A percentile compares a stretch with the other conserved stretches of the same genome.
phyloP scores from a whole-genome alignment of 2,329 filamentous ascomycete genomes.

The Aspergillus eucalypticola region DNA sequence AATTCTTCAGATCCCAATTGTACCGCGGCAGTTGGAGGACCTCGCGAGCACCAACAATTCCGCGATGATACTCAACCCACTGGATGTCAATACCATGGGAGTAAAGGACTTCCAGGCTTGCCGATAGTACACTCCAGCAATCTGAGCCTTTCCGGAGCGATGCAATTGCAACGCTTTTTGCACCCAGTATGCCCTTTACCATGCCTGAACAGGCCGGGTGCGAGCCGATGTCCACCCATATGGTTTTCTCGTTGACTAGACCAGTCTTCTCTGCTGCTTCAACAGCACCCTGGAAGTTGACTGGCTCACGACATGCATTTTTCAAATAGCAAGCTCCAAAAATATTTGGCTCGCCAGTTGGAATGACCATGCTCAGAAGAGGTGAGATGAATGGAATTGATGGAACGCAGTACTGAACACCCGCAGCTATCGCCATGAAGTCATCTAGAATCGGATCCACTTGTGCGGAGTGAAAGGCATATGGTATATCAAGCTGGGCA shows the following conservation, averaged over 20 bases:
- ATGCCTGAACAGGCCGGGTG: conserved; percentile 69
- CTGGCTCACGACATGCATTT: conserved; percentile 1
- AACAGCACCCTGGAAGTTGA: conserved; percentile 4
- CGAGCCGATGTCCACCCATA: conserved; percentile 72
- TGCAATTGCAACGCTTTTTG: conserved; percentile 57
- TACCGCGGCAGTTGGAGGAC: conserved; percentile 69
- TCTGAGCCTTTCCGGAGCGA: conserved; percentile 65
- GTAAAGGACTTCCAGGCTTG: conserved; percentile 62
- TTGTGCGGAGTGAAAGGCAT: conserved; percentile 50
- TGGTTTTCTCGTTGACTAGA: conserved; percentile 17
- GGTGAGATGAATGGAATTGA: conserved; percentile 48
- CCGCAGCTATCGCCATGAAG: conserved; percentile 38
- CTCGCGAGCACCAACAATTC: conserved; percentile 59
- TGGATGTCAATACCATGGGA: conserved; percentile 64
- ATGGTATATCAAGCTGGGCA: conserved; percentile 44
- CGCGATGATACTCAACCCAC: conserved; percentile 70
- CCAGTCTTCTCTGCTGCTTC: background rate
- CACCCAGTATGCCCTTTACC: conserved; percentile 66
- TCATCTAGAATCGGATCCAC: conserved; percentile 47
- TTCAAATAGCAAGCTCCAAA: background rate
- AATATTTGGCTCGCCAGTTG: background rate
- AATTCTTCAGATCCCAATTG: conserved; percentile 69
- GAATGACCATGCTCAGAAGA: conserved; percentile 33
- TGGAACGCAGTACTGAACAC: conserved; percentile 41
- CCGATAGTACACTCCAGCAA: conserved; percentile 64